phyloP scores from a whole-genome alignment of 1,139 yeast species.

The Geotrichum cucujoidarum region DNA sequence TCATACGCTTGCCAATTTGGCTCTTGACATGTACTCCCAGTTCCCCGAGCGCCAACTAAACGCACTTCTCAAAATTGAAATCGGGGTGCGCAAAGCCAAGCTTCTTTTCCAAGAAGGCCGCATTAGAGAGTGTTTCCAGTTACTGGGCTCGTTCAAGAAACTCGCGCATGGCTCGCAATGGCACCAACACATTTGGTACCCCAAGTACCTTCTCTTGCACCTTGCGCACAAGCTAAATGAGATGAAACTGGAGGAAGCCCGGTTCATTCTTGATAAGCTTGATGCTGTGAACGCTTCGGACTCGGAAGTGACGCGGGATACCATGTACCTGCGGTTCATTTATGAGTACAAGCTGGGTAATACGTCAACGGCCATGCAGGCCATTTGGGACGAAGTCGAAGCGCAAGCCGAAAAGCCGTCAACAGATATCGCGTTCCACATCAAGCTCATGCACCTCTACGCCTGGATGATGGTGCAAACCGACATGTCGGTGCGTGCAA shows the following conservation, averaged over 20 bases:
- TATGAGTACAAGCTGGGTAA: slow-evolving; percentile 24
- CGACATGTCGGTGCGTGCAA: slow-evolving; percentile 25
- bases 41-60: slow-evolving; percentile 14
- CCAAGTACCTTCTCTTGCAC: slow-evolving; percentile 22
- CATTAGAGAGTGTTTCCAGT: slow-evolving; percentile 19
- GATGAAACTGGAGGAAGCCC: slow-evolving; percentile 21
- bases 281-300: slow-evolving; percentile 19
- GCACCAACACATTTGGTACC: slow-evolving; percentile 28
- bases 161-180: slow-evolving; percentile 20
- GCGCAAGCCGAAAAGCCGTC: slow-evolving; percentile 12
- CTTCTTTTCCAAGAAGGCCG: slow-evolving; percentile 24
- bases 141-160: slow-evolving; percentile 19
- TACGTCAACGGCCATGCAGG: slow-evolving; percentile 20
- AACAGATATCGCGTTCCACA: slow-evolving; percentile 26
- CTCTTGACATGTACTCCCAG: slow-evolving; percentile 21
- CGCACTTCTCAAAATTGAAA: slow-evolving; percentile 20
- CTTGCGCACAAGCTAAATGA: slow-evolving; percentile 22
- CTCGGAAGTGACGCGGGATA: slow-evolving; percentile 15
- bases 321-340: slow-evolving; percentile 17
- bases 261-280: slow-evolving; percentile 22
- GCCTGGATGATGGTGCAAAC: slow-evolving; percentile 24
- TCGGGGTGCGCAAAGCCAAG: slow-evolving; percentile 21
- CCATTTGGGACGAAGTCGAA: slow-evolving; percentile 19
- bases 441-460: slow-evolving; percentile 26
- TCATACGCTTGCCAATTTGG: slow-evolving; percentile 22